Conservation (phyloP, 2,329 filamentous ascomycete genomes). For the Ophiosphaerella narmari region DNA sequence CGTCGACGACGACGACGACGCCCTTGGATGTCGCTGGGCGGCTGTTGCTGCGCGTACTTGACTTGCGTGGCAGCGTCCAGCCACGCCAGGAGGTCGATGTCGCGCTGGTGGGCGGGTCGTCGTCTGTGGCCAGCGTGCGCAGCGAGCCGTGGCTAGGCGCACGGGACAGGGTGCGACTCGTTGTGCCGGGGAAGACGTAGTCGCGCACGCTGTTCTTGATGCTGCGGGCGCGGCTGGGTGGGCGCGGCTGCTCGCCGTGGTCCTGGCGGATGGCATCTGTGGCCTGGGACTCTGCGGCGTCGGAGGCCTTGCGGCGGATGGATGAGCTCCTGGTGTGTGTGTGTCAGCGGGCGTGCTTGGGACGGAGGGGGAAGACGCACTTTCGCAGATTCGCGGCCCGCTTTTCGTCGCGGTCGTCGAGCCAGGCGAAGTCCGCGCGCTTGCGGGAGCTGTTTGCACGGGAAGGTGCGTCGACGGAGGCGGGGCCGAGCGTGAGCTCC, state of each 20-base stretch:
- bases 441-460: conserved; percentile 42
- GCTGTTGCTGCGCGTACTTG: conserved; percentile 39
- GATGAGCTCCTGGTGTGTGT: conserved; percentile 21
- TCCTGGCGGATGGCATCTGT: conserved; percentile 52
- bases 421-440: conserved; percentile 32
- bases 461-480: conserved; percentile 18
- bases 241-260: conserved; percentile 44
- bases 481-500: not conserved
- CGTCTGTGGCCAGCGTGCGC: conserved; percentile 17
- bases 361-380: conserved; percentile 44
- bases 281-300: conserved; percentile 46
- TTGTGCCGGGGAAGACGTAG: conserved; percentile 48
- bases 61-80: conserved; percentile 43
- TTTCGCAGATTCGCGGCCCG: conserved; percentile 28
- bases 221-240: conserved; percentile 44
- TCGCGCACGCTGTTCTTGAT: conserved; percentile 47
- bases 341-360: conserved; percentile 48
- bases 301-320: conserved; percentile 41
- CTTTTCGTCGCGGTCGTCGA: conserved; percentile 25
- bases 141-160: conserved; percentile 43
- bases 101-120: conserved; percentile 1
- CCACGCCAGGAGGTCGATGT: conserved; percentile 35
- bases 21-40: conserved; percentile 37
- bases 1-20: too few relatives aligned
- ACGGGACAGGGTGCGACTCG: conserved; percentile 30